Evolutionary conservation across 306 rosid genomes (phyloP), one percentile per base, ranked within the genome.

Genomic region (Begonia loranthoides): DNA sequence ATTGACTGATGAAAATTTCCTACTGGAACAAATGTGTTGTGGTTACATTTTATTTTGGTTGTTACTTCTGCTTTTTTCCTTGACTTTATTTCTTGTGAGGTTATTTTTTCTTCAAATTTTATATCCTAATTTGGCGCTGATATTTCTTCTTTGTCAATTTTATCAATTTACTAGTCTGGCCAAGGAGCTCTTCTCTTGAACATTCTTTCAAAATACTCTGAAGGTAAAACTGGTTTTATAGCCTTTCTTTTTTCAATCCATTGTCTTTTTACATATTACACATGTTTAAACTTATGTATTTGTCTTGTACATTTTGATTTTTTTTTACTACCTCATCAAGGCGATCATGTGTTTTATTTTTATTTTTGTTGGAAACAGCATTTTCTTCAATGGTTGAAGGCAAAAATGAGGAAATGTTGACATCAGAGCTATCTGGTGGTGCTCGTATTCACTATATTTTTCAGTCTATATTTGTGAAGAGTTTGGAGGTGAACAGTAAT

Each of bases 381-480:
- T 73, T 69, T 58, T 45, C 51, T 61, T 59, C 69, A 12, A 57
- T 65, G 69, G 62, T 73, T 70, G 79, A 69, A 46, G 79, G 76
- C 22, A 66, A 66, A 10, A 65, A 50, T 62, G 63, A 59, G 12
- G 70, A 58, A 44, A 65, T 61, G 68, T 61, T 66, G 45, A 74
- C 64, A 11, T 58, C 45, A 11, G 76, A 69, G 51, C 61, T 74
- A 60, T 62, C 66, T 15, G 76, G 76, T 49, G 79, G 76, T 54
- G 69, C 79, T 34, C 61, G 75, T 65, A 65, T 74, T 58, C 75
- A 52, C 55, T 65, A 74, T 41, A 69, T 69, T 57, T 70, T 74
- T 52, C 79, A 74, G 17, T 65, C 79, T 53, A 69, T 62, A 57
- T 74, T 69, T 66, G 75, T 74, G 19, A 65, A 74, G 69, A 62